Conservation (phyloP, 192 early-diverging fungal species). For the Thamnidium elegans region DNA sequence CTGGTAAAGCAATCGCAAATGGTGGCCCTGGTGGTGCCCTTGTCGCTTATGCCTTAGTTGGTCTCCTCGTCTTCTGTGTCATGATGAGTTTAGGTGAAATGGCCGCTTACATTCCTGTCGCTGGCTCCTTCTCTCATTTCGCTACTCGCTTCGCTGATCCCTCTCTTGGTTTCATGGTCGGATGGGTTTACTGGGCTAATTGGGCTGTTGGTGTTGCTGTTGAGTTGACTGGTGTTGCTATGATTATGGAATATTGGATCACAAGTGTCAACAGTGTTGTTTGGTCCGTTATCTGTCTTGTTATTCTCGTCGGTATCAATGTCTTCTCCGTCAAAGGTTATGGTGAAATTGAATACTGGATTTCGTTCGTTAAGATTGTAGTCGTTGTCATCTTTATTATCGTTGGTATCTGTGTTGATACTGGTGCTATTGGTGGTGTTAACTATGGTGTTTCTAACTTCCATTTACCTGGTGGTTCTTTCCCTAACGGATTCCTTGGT, state of each 20-base stretch:
- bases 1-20: slow-evolving; percentile 59
- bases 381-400: slow-evolving; percentile 82
- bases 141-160: slow-evolving; percentile 84
- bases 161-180: slow-evolving; percentile 43
- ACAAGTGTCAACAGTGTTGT: slow-evolving; percentile 32
- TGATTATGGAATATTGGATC: slow-evolving; percentile 65
- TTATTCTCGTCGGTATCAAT: slow-evolving; percentile 62
- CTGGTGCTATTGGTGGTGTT: slow-evolving; percentile 61
- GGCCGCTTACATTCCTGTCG: slow-evolving; percentile 72
- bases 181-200: slow-evolving; percentile 57
- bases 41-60: slow-evolving; percentile 59
- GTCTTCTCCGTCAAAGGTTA: slow-evolving; percentile 67
- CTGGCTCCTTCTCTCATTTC: slow-evolving; percentile 78
- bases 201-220: slow-evolving; percentile 72
- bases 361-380: slow-evolving; percentile 81
- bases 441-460: slow-evolving; percentile 63
- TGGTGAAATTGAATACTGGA: slow-evolving; percentile 85
- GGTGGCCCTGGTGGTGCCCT: slow-evolving; percentile 76
- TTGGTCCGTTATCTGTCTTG: slow-evolving; percentile 46
- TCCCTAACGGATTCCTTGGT: slow-evolving; percentile 59
- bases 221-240: slow-evolving; percentile 70
- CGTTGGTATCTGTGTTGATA: slow-evolving; percentile 70
- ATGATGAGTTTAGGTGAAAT: slow-evolving; percentile 80
- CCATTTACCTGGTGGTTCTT: slow-evolving; percentile 53
- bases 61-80: slow-evolving; percentile 59